Evolutionary conservation across 2,329 filamentous ascomycete genomes (phyloP).

Genomic region (Tricladium varicosporioides): DNA sequence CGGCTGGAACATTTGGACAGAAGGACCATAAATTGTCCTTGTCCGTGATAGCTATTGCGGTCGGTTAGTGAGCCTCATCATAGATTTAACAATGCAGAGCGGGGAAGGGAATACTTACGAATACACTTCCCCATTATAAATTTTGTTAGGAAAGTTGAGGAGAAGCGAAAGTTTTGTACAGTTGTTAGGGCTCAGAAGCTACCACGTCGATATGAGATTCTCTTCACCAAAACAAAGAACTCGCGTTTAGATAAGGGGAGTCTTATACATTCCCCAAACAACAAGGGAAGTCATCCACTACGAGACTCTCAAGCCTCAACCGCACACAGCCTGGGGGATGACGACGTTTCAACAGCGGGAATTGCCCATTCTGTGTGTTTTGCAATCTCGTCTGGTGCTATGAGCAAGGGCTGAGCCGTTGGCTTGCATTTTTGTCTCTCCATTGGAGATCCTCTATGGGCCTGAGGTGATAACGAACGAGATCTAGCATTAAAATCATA

Average conservation of each 20-base stretch:
- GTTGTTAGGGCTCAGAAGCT: not conserved
- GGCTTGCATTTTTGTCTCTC: not conserved
- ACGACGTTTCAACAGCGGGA: not conserved
- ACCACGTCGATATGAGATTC: too few relatives aligned
- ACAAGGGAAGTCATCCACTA: not conserved
- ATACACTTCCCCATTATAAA: not conserved
- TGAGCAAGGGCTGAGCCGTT: not conserved
- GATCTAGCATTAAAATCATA: not conserved
- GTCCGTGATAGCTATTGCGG: constrained; percentile 8
- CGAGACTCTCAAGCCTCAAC: not conserved
- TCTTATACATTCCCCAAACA: not conserved
- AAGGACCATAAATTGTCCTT: constrained; percentile 29
- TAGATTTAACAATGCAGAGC: not conserved
- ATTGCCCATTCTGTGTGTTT: not conserved
- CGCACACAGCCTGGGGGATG: not conserved
- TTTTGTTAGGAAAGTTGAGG: not conserved
- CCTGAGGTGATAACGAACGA: not conserved
- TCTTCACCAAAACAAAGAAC: not conserved
- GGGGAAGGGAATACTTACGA: not conserved
- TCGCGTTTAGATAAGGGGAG: not conserved
- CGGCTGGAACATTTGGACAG: constrained; percentile 36
- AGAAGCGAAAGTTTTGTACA: not conserved
- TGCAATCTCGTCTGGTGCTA: not conserved
- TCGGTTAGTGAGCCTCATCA: not conserved
- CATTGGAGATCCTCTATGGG: too few relatives aligned